Conservation (phyloP, 257 asterid species). For the Ocimum tenuiflorum region DNA sequence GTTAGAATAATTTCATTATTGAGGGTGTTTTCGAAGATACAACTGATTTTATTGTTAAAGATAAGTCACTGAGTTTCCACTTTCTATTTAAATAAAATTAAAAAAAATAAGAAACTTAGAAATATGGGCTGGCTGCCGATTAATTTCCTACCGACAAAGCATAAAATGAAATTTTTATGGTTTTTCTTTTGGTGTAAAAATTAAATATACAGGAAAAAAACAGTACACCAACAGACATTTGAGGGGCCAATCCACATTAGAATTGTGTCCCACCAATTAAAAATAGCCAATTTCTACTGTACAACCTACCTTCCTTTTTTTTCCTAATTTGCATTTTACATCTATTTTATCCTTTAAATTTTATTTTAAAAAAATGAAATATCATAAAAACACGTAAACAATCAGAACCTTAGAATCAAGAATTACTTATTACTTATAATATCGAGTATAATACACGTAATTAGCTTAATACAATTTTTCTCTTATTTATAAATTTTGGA, state of each 20-base stretch:
- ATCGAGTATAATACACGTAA: no score
- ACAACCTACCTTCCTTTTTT: not conserved
- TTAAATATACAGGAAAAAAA: not conserved
- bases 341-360: no score
- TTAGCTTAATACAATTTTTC: no score
- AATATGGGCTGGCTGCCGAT: not conserved
- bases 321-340: not conserved
- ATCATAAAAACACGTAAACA: no score
- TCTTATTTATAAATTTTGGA: no score
- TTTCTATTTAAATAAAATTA: not conserved
- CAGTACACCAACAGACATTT: slow-evolving; percentile 5
- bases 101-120: not conserved
- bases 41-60: not conserved
- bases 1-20: no score
- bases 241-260: not conserved
- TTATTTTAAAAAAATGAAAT: no score
- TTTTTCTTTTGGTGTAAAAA: not conserved
- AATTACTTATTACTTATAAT: no score
- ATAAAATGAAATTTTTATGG: not conserved
- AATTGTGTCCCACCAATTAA: slow-evolving; percentile 4
- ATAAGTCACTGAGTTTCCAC: not conserved
- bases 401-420: no score
- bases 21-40: no score
- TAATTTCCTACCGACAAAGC: slow-evolving; percentile 14
- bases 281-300: not conserved